Evolutionary conservation across 768 basidiomycete species (phyloP).

Genomic region (Mycena venus): DNA sequence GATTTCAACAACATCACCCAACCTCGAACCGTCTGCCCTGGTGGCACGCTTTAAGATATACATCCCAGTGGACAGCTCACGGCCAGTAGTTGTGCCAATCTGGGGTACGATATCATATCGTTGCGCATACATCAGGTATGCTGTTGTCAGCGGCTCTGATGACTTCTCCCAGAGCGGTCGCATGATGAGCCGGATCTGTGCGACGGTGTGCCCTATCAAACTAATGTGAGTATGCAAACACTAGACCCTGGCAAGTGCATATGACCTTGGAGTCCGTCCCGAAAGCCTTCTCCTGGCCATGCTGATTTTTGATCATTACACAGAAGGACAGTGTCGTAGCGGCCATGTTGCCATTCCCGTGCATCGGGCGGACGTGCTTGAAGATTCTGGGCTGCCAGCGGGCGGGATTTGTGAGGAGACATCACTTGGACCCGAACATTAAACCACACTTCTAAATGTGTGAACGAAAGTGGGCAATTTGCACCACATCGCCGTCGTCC

Average conservation of each 20-base stretch:
- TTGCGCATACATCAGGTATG: conserved; percentile 43
- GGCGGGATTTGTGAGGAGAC: background rate
- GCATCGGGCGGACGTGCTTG: background rate
- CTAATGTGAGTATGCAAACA: background rate
- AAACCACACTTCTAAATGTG: background rate
- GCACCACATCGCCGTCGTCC: background rate
- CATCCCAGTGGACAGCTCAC: conserved; percentile 36
- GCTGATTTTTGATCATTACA: background rate
- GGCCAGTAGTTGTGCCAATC: background rate
- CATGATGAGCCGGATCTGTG: conserved; percentile 37
- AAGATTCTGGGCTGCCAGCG: background rate
- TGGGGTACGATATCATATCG: conserved; percentile 40
- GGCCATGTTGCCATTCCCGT: background rate
- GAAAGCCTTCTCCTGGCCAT: background rate
- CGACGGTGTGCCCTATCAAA: conserved; percentile 29
- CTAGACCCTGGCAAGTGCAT: background rate
- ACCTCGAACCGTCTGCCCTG: conserved; percentile 21
- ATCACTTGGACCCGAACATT: background rate
- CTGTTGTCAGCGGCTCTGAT: background rate
- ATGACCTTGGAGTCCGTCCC: background rate
- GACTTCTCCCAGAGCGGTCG: background rate
- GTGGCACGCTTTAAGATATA: conserved; percentile 38
- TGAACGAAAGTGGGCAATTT: background rate
- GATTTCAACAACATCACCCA: conserved; percentile 47
- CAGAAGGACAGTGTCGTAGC: background rate